Evolutionary conservation across 2,329 filamentous ascomycete genomes (phyloP).

Genomic region (Cytospora schulzeri): DNA sequence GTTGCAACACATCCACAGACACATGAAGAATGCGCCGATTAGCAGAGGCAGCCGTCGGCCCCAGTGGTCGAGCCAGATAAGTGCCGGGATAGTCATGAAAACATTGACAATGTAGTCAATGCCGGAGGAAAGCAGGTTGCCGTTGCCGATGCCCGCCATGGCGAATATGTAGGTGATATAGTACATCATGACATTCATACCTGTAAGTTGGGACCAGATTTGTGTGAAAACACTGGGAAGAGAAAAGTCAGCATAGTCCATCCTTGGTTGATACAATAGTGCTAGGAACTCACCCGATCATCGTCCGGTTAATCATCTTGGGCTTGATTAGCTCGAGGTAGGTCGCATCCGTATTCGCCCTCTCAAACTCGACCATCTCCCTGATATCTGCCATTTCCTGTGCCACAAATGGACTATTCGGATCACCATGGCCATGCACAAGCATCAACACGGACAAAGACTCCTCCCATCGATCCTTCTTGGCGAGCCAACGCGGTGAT

Average conservation of each 20-base stretch:
- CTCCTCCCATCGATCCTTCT: slow-evolving; percentile 50
- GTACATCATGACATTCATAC: slow-evolving; percentile 74
- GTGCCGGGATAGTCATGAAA: slow-evolving; percentile 73
- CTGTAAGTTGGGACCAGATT: slow-evolving; percentile 73
- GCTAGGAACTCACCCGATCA: slow-evolving; percentile 53
- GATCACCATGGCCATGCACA: slow-evolving; percentile 67
- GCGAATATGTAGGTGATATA: slow-evolving; percentile 71
- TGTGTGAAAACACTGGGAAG: slow-evolving; percentile 61
- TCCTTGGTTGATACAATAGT: neutral
- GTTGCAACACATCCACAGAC: slow-evolving; percentile 49
- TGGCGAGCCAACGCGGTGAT: slow-evolving; percentile 54
- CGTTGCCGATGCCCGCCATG: slow-evolving; percentile 68
- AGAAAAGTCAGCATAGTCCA: neutral
- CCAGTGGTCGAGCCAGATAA: slow-evolving; percentile 75
- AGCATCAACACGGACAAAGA: slow-evolving; percentile 51
- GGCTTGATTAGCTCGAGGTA: slow-evolving; percentile 74
- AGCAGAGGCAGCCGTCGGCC: slow-evolving; percentile 71
- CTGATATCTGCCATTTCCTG: slow-evolving; percentile 73
- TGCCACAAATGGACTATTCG: slow-evolving; percentile 64
- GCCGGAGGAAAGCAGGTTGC: slow-evolving; percentile 64
- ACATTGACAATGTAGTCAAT: slow-evolving; percentile 83
- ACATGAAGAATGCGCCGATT: slow-evolving; percentile 67
- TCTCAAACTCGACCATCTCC: slow-evolving; percentile 73
- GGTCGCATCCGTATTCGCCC: slow-evolving; percentile 66
- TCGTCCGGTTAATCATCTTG: slow-evolving; percentile 72